Evolutionary conservation across 2,329 filamentous ascomycete species (phyloP).

Genomic region (Aureobasidium lini): DNA sequence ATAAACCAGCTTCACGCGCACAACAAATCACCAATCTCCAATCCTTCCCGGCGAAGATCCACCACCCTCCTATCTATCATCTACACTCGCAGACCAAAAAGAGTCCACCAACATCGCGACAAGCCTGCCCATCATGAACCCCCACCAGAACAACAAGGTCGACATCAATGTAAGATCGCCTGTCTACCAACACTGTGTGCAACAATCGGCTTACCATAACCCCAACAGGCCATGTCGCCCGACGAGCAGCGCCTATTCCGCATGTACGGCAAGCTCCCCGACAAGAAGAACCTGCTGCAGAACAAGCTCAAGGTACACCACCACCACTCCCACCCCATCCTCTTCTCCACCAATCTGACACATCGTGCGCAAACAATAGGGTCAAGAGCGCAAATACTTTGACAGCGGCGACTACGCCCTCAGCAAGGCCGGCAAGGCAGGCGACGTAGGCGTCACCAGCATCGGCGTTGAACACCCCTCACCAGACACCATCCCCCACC

Average conservation of each 20-base stretch:
- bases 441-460: conserved; percentile 84
- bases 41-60: neutral
- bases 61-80: neutral
- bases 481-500: conserved; percentile 33
- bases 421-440: conserved; percentile 92
- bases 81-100: neutral
- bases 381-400: conserved; percentile 89
- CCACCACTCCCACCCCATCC: neutral
- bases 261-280: conserved; percentile 95
- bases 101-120: neutral
- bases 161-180: conserved; percentile 73
- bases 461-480: conserved; percentile 90
- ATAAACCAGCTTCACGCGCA: neutral
- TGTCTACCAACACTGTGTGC: neutral
- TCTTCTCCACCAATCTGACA: neutral
- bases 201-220: conserved; percentile 15
- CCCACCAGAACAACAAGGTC: conserved; percentile 96
- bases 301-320: conserved; percentile 77
- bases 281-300: conserved; percentile 90
- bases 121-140: conserved; percentile 60
- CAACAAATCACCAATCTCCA: neutral
- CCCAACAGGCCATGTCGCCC: conserved; percentile 69
- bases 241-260: conserved; percentile 96
- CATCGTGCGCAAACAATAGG: conserved; percentile 7
- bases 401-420: conserved; percentile 92